Evolutionary conservation across 805 yeast genomes (phyloP).

Genomic region (Pichia cabralensis): DNA sequence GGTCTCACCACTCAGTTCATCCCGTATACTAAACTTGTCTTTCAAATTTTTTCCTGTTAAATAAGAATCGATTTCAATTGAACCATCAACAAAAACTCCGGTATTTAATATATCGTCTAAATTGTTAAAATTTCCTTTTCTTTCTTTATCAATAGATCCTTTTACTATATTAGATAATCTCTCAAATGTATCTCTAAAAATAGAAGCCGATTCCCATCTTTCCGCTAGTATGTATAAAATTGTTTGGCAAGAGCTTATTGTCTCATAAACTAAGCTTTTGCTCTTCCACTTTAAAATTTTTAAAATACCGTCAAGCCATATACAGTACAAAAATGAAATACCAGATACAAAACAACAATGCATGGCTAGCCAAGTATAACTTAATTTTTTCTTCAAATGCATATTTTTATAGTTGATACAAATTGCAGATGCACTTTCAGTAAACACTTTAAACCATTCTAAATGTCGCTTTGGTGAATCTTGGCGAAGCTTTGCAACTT

Average conservation of each 20-base stretch:
- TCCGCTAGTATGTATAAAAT: slow-evolving; percentile 24
- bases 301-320: slow-evolving; percentile 23
- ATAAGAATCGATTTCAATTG: slow-evolving; percentile 11
- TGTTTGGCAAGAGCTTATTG: slow-evolving; percentile 22
- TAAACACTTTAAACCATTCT: slow-evolving; percentile 26
- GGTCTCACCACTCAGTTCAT: slow-evolving; percentile 4
- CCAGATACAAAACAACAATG: slow-evolving; percentile 26
- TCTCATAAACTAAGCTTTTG: slow-evolving; percentile 19
- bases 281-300: slow-evolving; percentile 20
- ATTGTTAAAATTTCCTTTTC: not conserved
- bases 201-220: slow-evolving; percentile 18
- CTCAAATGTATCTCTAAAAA: slow-evolving; percentile 24
- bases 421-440: slow-evolving; percentile 23
- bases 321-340: slow-evolving; percentile 23
- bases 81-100: slow-evolving; percentile 12
- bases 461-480: slow-evolving; percentile 14
- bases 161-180: slow-evolving; percentile 14
- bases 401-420: slow-evolving; percentile 23
- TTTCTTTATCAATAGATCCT: slow-evolving; percentile 1
- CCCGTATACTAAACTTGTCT: slow-evolving; percentile 2
- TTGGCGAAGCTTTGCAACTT: slow-evolving; percentile 12
- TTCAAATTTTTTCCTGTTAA: slow-evolving; percentile 4
- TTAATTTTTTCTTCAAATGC: slow-evolving; percentile 17
- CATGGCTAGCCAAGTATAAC: slow-evolving; percentile 25
- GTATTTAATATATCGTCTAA: slow-evolving; percentile 1